phyloP scores from a whole-genome alignment of 164 flowering plant genomes.

The Umbellularia californica region DNA sequence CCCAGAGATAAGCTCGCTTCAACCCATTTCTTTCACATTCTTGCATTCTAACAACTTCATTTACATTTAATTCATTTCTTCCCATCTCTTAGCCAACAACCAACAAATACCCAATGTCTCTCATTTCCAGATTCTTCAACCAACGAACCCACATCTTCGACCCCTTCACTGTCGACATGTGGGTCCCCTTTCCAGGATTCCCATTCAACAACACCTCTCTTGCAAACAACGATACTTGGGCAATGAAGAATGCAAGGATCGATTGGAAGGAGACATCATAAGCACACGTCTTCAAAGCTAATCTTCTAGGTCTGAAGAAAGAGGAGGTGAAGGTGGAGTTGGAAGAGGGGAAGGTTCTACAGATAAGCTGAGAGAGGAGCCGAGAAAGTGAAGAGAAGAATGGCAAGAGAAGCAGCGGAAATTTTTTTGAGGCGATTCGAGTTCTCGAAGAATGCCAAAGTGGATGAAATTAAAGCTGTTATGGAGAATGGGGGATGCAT shows the following conservation, averaged over 20 bases:
- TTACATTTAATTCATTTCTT: too few relatives aligned
- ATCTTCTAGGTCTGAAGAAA: slow-evolving; percentile 33
- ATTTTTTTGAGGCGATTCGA: slow-evolving; percentile 32
- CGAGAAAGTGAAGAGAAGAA: slow-evolving; percentile 28
- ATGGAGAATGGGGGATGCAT: slow-evolving; percentile 31
- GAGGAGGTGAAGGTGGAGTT: slow-evolving; percentile 37
- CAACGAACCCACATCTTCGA: slow-evolving; percentile 7
- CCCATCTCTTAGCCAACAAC: too few relatives aligned
- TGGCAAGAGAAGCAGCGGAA: slow-evolving; percentile 25
- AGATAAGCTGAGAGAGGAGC: slow-evolving; percentile 31
- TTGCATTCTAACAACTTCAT: too few relatives aligned
- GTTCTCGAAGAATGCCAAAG: slow-evolving; percentile 33
- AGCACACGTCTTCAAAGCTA: slow-evolving; percentile 32
- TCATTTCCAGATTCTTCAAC: slow-evolving; percentile 5
- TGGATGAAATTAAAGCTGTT: slow-evolving; percentile 25
- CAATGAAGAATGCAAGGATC: slow-evolving; percentile 18
- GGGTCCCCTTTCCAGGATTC: not conserved
- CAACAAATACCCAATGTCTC: not conserved
- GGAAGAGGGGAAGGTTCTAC: slow-evolving; percentile 31
- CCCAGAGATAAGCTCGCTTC: too few relatives aligned
- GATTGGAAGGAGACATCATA: slow-evolving; percentile 42
- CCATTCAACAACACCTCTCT: not conserved
- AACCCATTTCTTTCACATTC: too few relatives aligned
- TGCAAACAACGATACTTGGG: slow-evolving; percentile 6
- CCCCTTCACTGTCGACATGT: slow-evolving; percentile 10